Conservation (phyloP, 805 yeast genomes). For the Saccharomycopsis olivae region DNA sequence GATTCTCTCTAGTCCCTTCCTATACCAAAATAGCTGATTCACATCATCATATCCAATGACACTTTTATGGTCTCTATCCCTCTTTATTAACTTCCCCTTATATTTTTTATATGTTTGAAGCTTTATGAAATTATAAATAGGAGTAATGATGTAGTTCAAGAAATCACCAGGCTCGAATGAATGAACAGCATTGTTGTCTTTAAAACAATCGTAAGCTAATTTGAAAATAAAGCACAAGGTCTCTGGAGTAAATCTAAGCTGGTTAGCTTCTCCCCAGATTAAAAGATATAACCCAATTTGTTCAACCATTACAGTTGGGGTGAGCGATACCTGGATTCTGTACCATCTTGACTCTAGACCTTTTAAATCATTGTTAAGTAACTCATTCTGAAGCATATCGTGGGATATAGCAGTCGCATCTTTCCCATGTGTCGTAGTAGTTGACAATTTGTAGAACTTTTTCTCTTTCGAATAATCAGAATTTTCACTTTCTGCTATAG, state of each 20-base stretch:
- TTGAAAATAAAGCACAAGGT: slow-evolving; percentile 44
- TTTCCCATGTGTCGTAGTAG: background rate
- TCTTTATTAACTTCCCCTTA: slow-evolving; percentile 73
- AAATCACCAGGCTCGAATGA: slow-evolving; percentile 81
- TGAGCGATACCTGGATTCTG: slow-evolving; percentile 59
- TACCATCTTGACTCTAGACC: slow-evolving; percentile 53
- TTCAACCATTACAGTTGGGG: slow-evolving; percentile 73
- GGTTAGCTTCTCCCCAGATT: slow-evolving; percentile 88
- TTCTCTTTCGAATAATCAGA: too few species aligned
- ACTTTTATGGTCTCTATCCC: slow-evolving; percentile 76
- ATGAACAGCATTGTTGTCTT: slow-evolving; percentile 24
- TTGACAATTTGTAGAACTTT: background rate
- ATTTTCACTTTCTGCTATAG: background rate
- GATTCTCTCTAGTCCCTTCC: slow-evolving; percentile 93
- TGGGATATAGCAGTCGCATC: background rate
- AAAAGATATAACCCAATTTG: slow-evolving; percentile 66
- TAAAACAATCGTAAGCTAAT: slow-evolving; percentile 35
- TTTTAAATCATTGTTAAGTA: slow-evolving; percentile 3
- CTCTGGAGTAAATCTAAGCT: slow-evolving; percentile 69
- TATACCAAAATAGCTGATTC: slow-evolving; percentile 98
- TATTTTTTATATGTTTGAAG: slow-evolving; percentile 72
- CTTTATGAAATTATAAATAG: slow-evolving; percentile 71
- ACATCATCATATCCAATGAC: slow-evolving; percentile 94
- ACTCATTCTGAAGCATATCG: background rate
- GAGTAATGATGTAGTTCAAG: slow-evolving; percentile 85